Conservation (phyloP, 176 grass and related monocot species). For the Lolium rigidum region DNA sequence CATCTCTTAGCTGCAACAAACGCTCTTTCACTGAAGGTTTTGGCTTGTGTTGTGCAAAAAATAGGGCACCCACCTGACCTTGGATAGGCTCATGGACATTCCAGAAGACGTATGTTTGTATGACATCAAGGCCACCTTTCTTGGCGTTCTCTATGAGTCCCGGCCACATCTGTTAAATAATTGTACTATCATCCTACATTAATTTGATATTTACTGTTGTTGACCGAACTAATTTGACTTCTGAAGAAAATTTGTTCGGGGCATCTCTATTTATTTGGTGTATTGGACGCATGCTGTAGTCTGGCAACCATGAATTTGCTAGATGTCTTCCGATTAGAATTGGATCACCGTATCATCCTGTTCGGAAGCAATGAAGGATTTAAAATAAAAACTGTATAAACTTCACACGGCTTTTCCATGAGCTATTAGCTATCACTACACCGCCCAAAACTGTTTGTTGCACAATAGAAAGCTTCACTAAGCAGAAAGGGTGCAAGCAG, state of each 20-base stretch:
- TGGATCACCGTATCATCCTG: neutral
- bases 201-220: neutral
- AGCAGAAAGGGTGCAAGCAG: neutral
- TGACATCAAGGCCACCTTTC: constrained; percentile 80
- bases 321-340: no score
- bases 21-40: neutral
- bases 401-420: neutral
- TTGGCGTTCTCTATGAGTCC: constrained; percentile 62
- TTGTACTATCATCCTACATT: neutral
- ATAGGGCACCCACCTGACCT: constrained; percentile 52
- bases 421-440: neutral
- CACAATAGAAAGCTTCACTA: neutral
- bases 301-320: no score
- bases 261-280: neutral
- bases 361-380: neutral
- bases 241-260: no score
- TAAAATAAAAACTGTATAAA: neutral
- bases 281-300: no score
- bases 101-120: constrained; percentile 90
- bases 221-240: neutral
- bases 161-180: constrained; percentile 69
- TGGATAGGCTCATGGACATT: constrained; percentile 69
- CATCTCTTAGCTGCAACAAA: neutral
- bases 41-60: constrained; percentile 28
- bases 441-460: neutral